Conservation (phyloP, 495 filamentous ascomycete genomes). For the Trichoderma orchidacearum region DNA sequence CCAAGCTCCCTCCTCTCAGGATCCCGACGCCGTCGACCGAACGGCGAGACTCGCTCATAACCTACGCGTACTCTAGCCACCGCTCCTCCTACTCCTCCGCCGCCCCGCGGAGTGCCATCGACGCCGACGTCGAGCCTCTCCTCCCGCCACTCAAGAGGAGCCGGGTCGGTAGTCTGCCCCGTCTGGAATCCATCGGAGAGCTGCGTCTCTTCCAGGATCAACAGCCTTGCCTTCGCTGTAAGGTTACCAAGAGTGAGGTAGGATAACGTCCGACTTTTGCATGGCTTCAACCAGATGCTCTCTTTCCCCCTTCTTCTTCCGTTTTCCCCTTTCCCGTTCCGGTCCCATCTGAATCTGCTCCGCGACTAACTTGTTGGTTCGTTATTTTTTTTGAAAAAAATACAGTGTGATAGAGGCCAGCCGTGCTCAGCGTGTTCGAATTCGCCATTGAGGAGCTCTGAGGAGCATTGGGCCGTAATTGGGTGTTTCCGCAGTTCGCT, state of each 20-base stretch:
- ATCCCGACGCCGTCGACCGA: slow-evolving; percentile 22
- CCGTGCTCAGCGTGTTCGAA: slow-evolving; percentile 29
- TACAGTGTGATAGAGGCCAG: slow-evolving; percentile 34
- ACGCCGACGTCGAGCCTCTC: slow-evolving; percentile 35
- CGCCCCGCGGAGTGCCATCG: slow-evolving; percentile 25
- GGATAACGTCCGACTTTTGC: not conserved
- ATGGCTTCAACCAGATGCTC: not conserved
- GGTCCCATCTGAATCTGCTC: too few relatives aligned
- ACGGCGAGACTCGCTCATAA: slow-evolving; percentile 28
- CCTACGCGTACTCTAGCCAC: slow-evolving; percentile 27
- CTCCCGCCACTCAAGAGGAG: slow-evolving; percentile 34
- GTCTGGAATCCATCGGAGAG: slow-evolving; percentile 35
- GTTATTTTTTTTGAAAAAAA: not conserved
- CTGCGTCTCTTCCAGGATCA: slow-evolving; percentile 28
- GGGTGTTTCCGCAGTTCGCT: slow-evolving; percentile 33
- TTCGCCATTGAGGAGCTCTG: slow-evolving; percentile 15
- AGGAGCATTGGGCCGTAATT: slow-evolving; percentile 26
- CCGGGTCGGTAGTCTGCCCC: slow-evolving; percentile 26
- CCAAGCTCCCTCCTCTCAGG: slow-evolving; percentile 23
- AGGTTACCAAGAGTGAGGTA: slow-evolving; percentile 24
- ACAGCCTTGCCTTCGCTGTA: slow-evolving; percentile 33
- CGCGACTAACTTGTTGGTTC: not conserved
- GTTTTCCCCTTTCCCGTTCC: not conserved
- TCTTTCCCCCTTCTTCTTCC: not conserved
- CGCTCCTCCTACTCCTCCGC: slow-evolving; percentile 22